A percentile compares a stretch with the other conserved stretches of the same genome.
These are phyloP conservation scores for Pythium monospermum DNA, from an alignment of 352 stramenopile genomes.

Conservation along the genomic window DNA sequence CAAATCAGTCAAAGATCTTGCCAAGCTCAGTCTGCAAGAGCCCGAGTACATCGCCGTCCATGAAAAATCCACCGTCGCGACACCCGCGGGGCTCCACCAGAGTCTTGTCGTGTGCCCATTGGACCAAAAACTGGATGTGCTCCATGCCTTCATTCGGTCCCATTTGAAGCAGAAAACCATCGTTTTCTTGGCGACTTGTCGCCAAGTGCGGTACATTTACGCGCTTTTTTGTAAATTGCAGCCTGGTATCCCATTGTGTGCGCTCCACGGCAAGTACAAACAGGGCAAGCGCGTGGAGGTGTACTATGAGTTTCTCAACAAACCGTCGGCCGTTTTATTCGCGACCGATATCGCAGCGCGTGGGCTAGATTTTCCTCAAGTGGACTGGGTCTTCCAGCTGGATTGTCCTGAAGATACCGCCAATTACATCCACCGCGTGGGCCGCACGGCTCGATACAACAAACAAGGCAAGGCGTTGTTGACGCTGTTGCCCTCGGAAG, in stretches of 20 bases:
- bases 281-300: conserved; percentile 97
- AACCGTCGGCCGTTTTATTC: conserved; percentile 93
- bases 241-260: conserved; percentile 94
- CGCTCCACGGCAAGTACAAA: conserved; percentile 98
- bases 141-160: conserved; percentile 98
- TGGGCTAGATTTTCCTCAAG: conserved; percentile 97
- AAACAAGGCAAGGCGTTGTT: conserved; percentile 92
- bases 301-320: conserved; percentile 98
- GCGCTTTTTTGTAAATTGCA: conserved; percentile 96
- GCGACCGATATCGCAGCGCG: conserved; percentile 97
- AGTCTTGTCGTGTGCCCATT: conserved; percentile 94
- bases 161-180: conserved; percentile 99
- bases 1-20: conserved; percentile 96
- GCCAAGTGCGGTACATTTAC: conserved; percentile 95
- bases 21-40: conserved; percentile 90
- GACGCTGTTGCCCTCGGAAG: conserved; percentile 90
- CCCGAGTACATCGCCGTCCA: conserved; percentile 98
- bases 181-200: conserved; percentile 97
- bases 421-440: conserved; percentile 99
- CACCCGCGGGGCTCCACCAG: conserved; percentile 91
- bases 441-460: conserved; percentile 94
- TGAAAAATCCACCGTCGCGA: conserved; percentile 88
- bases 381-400: conserved; percentile 98
- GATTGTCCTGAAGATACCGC: conserved; percentile 97
- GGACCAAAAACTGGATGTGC: conserved; percentile 95